A percentile compares a stretch with the other conserved stretches of the same genome.
Conservation (phyloP, 495 filamentous ascomycete species). For the Aspergillus haitiensis region DNA sequence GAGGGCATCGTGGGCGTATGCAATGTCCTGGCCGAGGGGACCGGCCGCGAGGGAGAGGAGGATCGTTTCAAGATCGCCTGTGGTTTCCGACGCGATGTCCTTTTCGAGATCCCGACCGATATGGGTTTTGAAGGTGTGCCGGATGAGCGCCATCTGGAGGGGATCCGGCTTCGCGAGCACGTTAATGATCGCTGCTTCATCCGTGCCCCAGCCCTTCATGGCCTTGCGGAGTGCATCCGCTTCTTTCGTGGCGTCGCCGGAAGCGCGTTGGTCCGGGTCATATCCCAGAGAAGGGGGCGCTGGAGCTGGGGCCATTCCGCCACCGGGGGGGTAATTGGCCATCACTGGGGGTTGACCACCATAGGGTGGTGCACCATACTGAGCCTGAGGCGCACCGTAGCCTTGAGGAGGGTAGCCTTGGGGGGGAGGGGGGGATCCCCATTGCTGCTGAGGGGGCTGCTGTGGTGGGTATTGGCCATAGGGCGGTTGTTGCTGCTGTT, state of each 20-base stretch:
- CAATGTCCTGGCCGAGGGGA: conserved; percentile 65
- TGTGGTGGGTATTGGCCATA: conserved; percentile 11
- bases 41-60: conserved; percentile 66
- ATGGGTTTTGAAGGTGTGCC: conserved; percentile 55
- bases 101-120: conserved; percentile 61
- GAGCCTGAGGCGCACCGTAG: conserved; percentile 3
- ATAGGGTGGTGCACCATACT: conserved; percentile 8
- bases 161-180: conserved; percentile 64
- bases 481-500: conserved; percentile 10
- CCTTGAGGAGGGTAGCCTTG: conserved; percentile 5
- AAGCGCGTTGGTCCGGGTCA: conserved; percentile 55
- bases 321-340: conserved; percentile 1
- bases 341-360: not conserved
- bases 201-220: conserved; percentile 82
- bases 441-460: conserved; percentile 9
- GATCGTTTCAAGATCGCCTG: conserved; percentile 62
- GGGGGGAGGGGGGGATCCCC: conserved; percentile 12
- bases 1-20: conserved; percentile 62
- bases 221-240: conserved; percentile 66
- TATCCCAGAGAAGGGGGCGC: conserved; percentile 55
- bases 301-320: conserved; percentile 9
- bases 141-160: conserved; percentile 62
- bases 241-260: conserved; percentile 57
- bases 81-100: conserved; percentile 67
- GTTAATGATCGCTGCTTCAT: conserved; percentile 67